phyloP scores from a whole-genome alignment of 2,329 filamentous ascomycete genomes.

The Fusarium nurragi region DNA sequence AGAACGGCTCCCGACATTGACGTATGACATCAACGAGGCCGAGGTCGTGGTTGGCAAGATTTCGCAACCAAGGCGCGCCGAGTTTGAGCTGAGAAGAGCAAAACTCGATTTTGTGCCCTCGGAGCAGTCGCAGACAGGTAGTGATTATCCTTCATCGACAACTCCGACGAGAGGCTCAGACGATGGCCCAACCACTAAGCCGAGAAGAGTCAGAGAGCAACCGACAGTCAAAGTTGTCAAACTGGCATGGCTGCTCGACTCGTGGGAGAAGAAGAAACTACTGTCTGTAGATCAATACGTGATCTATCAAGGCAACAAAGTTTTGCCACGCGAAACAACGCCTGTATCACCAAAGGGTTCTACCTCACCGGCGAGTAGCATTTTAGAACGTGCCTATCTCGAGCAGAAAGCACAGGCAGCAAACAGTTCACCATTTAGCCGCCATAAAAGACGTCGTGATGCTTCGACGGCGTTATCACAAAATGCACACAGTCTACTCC shows the following conservation, averaged over 20 bases:
- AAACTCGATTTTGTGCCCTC: slow-evolving; percentile 66
- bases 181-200: slow-evolving; percentile 25
- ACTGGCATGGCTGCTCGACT: slow-evolving; percentile 67
- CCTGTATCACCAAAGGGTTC: slow-evolving; percentile 3
- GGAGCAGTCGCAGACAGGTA: background rate
- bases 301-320: slow-evolving; percentile 62
- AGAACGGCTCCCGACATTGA: slow-evolving; percentile 71
- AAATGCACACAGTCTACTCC: slow-evolving; percentile 59
- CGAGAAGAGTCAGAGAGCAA: slow-evolving; percentile 25
- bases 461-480: slow-evolving; percentile 8
- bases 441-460: slow-evolving; percentile 14
- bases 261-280: slow-evolving; percentile 54
- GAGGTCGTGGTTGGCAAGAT: slow-evolving; percentile 79
- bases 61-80: slow-evolving; percentile 72
- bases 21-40: slow-evolving; percentile 77
- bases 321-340: slow-evolving; percentile 3
- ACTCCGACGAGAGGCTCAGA: background rate
- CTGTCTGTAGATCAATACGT: slow-evolving; percentile 62
- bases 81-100: slow-evolving; percentile 78
- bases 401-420: slow-evolving; percentile 15
- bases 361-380: slow-evolving; percentile 22
- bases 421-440: slow-evolving; percentile 16
- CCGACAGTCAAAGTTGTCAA: slow-evolving; percentile 62
- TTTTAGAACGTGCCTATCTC: slow-evolving; percentile 37
- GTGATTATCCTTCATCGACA: background rate